These are phyloP conservation scores for Starmerella kuoi DNA, from an alignment of 805 yeast species.

Conservation along the genomic window DNA sequence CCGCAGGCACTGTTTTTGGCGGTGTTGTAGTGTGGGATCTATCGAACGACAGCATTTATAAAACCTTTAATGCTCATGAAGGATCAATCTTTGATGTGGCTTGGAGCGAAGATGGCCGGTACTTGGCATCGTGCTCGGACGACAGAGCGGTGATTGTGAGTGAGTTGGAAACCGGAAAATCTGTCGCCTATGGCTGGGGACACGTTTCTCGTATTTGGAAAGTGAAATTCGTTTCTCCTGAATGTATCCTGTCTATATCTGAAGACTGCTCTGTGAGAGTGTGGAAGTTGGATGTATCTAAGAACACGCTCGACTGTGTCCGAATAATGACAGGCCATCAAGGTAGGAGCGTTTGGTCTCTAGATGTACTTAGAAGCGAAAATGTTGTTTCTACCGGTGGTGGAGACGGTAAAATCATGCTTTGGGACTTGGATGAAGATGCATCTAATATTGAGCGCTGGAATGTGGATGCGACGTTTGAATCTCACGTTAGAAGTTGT, in stretches of 20 bases:
- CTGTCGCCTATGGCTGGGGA: constrained; percentile 84
- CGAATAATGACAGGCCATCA: constrained; percentile 55
- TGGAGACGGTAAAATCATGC: constrained; percentile 73
- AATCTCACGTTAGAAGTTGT: background rate
- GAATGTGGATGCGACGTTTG: background rate
- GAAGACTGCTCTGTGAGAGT: constrained; percentile 79
- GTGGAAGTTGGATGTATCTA: constrained; percentile 40
- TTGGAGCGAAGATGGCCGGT: constrained; percentile 43
- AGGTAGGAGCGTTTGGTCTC: constrained; percentile 75
- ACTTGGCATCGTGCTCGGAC: constrained; percentile 75
- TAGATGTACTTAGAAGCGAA: constrained; percentile 37
- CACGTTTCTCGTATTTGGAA: constrained; percentile 92
- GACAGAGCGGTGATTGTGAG: constrained; percentile 79
- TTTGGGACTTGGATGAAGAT: constrained; percentile 37
- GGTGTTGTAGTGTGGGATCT: constrained; percentile 69
- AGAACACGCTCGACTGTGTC: constrained; percentile 31
- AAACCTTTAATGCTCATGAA: constrained; percentile 61
- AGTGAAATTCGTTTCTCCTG: constrained; percentile 41
- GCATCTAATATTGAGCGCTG: background rate
- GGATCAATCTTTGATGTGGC: constrained; percentile 83
- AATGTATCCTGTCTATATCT: constrained; percentile 49
- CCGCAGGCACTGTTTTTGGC: constrained; percentile 89
- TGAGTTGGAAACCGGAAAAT: constrained; percentile 44
- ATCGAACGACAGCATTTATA: constrained; percentile 33
- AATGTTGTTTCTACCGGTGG: constrained; percentile 71